Base-by-base conservation (phyloP, 2,329 filamentous ascomycete species). In the Orbilia ellipsospora region DNA sequence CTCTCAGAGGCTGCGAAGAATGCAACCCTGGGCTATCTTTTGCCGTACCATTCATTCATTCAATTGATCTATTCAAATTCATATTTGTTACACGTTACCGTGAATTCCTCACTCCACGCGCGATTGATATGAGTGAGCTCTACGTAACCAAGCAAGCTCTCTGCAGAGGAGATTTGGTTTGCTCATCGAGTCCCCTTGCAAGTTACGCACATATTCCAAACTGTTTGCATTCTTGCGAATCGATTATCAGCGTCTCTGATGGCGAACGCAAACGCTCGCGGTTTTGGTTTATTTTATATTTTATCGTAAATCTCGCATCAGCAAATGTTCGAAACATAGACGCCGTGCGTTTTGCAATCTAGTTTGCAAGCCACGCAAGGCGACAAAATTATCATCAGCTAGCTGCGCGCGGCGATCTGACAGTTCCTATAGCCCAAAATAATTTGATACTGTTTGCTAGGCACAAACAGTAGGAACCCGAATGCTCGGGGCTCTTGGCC, bases 161-260 rank as follows among this genome's bases (percentile, higher is more conserved):
- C 31, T 36, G 31, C 31, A 10, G 31, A 36, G 44, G 15, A n/a
- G 16, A 48, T n/a, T 18, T 12, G 50, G 59, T 72, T 72, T 72
- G 66, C 66, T 52, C 52, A 51, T 50, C 36, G 23, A 26, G n/a
- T 48, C 52, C 44, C 59, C 51, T 56, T 57, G 67, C 40, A 36
- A 36, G 31, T 36, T 36, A 36, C 28, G 44, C 54, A 31, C 42
- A 69, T 69, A 70, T 60, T 64, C 59, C 51, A 36, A 42, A 28
- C 20, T 72, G 67, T 72, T 72, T 72, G 67, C 67, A 72, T 72
- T 72, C 67, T 54, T 72, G 45, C 42, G 54, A 42, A 23, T 57
- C 45, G 67, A 72, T 65, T 48, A 12, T n/a, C 44, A 18, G 52
- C 51, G 13, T 45, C 42, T 62, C 51, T 56, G 28, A 63, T 18